Evolutionary conservation across 768 basidiomycete species (phyloP).

Genomic region (Krasilnikovozyma curviuscula): DNA sequence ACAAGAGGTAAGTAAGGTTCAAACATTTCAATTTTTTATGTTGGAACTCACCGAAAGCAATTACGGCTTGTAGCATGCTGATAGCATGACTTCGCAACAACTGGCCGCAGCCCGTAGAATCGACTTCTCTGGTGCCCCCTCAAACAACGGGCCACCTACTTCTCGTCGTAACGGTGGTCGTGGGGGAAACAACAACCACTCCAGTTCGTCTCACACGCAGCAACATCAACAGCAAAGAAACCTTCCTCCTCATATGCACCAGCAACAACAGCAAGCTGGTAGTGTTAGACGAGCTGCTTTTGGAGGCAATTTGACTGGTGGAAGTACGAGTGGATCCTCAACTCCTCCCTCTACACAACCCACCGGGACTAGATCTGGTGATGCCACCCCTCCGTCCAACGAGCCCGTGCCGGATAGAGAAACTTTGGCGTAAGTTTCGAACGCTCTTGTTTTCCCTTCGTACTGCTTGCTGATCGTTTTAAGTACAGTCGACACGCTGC

Average conservation of each 20-base stretch:
- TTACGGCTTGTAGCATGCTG: slow-evolving; percentile 19
- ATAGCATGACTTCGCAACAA: slow-evolving; percentile 23
- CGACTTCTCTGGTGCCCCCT: slow-evolving; percentile 10
- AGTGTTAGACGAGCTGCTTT: slow-evolving; percentile 19
- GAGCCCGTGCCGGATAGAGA: slow-evolving; percentile 16
- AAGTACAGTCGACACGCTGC: slow-evolving; percentile 43
- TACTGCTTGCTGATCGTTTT: not conserved
- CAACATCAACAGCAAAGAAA: slow-evolving; percentile 12
- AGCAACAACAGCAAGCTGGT: too few relatives aligned
- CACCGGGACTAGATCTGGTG: slow-evolving; percentile 13
- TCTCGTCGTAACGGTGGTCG: slow-evolving; percentile 1
- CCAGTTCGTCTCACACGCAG: slow-evolving; percentile 12
- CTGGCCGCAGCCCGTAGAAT: slow-evolving; percentile 23
- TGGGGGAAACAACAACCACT: not conserved
- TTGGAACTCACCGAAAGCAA: not conserved
- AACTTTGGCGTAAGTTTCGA: slow-evolving; percentile 20
- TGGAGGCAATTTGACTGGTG: slow-evolving; percentile 18
- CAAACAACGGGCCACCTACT: not conserved
- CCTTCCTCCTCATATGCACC: too few relatives aligned
- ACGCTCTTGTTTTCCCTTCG: not conserved
- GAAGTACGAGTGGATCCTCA: not conserved
- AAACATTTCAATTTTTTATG: not conserved
- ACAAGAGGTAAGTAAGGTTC: slow-evolving; percentile 32
- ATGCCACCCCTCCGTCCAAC: slow-evolving; percentile 14
- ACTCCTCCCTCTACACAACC: not conserved